Conservation (phyloP, 176 grass and related monocot genomes). For the Musa itinerans region DNA sequence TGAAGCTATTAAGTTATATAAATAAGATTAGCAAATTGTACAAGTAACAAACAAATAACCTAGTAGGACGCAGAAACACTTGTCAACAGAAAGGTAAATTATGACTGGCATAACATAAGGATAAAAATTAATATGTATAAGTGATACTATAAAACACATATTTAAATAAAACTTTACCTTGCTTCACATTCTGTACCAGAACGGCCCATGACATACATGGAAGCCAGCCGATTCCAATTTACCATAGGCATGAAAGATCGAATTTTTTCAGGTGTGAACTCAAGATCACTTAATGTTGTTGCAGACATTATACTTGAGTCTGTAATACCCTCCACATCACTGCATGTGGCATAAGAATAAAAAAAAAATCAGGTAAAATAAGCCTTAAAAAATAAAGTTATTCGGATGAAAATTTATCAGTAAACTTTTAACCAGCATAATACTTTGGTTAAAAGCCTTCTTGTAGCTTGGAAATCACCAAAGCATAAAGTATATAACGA, state of each 20-base stretch:
- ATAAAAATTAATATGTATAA: not conserved
- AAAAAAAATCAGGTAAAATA: not conserved
- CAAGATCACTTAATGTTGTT: conserved; percentile 36
- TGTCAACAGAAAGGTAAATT: no score
- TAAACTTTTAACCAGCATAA: not conserved
- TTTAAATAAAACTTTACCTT: conserved; percentile 39
- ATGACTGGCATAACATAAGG: no score
- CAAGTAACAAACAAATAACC: not conserved
- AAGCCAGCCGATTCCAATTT: conserved; percentile 75
- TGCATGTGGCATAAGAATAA: conserved; percentile 24
- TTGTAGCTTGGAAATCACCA: not conserved
- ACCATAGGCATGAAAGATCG: conserved; percentile 62
- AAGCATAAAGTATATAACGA: not conserved
- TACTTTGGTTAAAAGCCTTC: not conserved
- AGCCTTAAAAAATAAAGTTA: not conserved
- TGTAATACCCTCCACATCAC: conserved; percentile 43
- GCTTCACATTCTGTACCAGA: conserved; percentile 78
- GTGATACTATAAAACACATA: not conserved
- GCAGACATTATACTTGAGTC: conserved; percentile 49
- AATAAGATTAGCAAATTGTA: not conserved
- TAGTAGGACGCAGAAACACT: no score
- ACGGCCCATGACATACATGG: conserved; percentile 67
- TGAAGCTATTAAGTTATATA: not conserved
- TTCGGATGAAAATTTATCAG: not conserved
- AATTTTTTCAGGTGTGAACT: conserved; percentile 58